phyloP scores from a whole-genome alignment of 192 early-diverging fungal species.

The Umbelopsis ramanniana region DNA sequence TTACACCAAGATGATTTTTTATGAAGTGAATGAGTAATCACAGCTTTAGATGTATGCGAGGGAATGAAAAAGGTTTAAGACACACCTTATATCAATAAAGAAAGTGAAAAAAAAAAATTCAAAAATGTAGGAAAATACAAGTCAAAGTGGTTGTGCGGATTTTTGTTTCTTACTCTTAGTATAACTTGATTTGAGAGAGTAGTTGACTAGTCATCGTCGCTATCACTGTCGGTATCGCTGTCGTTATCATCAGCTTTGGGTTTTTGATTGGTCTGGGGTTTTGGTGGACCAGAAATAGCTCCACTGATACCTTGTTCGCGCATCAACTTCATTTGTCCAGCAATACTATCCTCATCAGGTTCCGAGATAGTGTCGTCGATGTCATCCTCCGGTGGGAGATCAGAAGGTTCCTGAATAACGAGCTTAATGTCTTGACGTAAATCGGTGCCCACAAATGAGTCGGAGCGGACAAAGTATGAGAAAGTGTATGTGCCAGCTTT shows the following conservation, averaged over 20 bases:
- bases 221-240: constrained; percentile 19
- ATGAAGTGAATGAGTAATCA: constrained; percentile 16
- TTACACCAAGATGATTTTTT: constrained; percentile 21
- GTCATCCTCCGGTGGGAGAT: constrained; percentile 75
- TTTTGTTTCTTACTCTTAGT: neutral
- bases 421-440: constrained; percentile 77
- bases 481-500: constrained; percentile 83
- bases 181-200: neutral
- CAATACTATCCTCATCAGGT: constrained; percentile 94
- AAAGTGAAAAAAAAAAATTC: neutral
- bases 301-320: constrained; percentile 70
- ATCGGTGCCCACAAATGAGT: constrained; percentile 88
- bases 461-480: constrained; percentile 84
- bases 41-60: constrained; percentile 1
- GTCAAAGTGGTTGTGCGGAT: neutral
- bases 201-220: constrained; percentile 30
- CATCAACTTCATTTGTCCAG: constrained; percentile 93
- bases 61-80: neutral
- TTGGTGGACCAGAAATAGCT: constrained; percentile 48
- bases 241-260: constrained; percentile 25
- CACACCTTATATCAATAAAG: neutral
- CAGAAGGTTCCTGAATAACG: constrained; percentile 71
- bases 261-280: constrained; percentile 18
- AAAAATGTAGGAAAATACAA: constrained; percentile 14
- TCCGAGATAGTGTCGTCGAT: constrained; percentile 94